A percentile compares a stretch with the other conserved stretches of the same genome.
Conservation (phyloP, 1,139 yeast genomes). For the Candida albicans region DNA sequence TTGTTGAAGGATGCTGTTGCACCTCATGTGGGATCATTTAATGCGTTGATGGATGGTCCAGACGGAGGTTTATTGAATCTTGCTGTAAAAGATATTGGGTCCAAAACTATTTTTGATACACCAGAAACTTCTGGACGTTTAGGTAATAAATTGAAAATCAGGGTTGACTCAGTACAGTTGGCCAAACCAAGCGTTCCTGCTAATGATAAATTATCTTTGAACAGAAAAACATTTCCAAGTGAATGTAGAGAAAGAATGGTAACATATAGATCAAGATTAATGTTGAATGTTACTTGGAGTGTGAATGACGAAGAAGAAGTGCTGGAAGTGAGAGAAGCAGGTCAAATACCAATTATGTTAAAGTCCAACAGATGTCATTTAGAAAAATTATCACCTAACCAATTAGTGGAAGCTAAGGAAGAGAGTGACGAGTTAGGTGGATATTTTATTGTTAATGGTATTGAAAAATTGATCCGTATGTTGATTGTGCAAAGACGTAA, state of each 20-base stretch:
- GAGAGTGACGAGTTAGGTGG: slow-evolving; percentile 98
- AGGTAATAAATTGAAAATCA: slow-evolving; percentile 78
- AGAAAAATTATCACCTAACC: slow-evolving; percentile 76
- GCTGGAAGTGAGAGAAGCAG: slow-evolving; percentile 85
- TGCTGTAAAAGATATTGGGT: slow-evolving; percentile 87
- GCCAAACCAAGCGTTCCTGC: slow-evolving; percentile 78
- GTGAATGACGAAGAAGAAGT: slow-evolving; percentile 85
- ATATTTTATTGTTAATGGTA: slow-evolving; percentile 93
- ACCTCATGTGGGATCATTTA: slow-evolving; percentile 95
- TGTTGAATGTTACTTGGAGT: slow-evolving; percentile 78
- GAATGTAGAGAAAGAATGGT: slow-evolving; percentile 90
- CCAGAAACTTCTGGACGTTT: slow-evolving; percentile 57
- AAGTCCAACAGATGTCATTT: slow-evolving; percentile 89
- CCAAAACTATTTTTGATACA: slow-evolving; percentile 80
- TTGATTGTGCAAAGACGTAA: slow-evolving; percentile 96
- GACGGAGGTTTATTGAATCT: slow-evolving; percentile 81
- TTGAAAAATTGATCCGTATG: slow-evolving; percentile 95
- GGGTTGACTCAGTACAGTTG: slow-evolving; percentile 84
- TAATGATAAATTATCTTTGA: slow-evolving; percentile 75
- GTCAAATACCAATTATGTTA: slow-evolving; percentile 89
- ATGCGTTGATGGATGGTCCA: slow-evolving; percentile 88
- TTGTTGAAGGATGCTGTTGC: slow-evolving; percentile 82
- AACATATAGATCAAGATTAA: slow-evolving; percentile 69
- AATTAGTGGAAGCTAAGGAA: slow-evolving; percentile 76
- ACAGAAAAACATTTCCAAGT: slow-evolving; percentile 81